Base-by-base conservation (phyloP, 306 rosid species). In the Adenanthera pavonina region DNA sequence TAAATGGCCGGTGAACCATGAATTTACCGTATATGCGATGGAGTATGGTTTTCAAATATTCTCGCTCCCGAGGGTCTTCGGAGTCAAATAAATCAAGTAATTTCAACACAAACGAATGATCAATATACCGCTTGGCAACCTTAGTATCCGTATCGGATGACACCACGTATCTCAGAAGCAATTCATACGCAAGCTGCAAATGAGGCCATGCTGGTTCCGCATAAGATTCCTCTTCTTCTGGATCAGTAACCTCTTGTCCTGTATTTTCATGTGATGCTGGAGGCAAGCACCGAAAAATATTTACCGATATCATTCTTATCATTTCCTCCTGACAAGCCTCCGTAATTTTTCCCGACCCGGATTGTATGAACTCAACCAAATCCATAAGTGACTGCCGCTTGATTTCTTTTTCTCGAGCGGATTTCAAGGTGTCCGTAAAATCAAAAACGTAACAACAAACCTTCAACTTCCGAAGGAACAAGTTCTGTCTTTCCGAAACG, bases 61-160 rank as follows among this genome's bases (percentile, higher is more conserved):
- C 99, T 8, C 99, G 91, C 88, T 95, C 99, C 0, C 99, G 87
- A 0, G 92, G 97, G 51, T 95, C 99, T 90, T 95, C 99, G 0
- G 99, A 88, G 54, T 91, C 95, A 61, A 95, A 95, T 84, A 95
- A 88, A 87, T 95, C 97, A 76, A 95, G 93, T 19, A 95, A 84
- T 73, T 93, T 95, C 64, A 95, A 83, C 80, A 95, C 97, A 56
- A 95, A 95, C 0, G 97, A 95, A 84, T 95, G 97, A 82, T 95
- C 97, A 43, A 95, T 95, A 38, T 95, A 95, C 74, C 94, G 87
- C 78, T 95, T 95, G 8, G 99, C 97, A 56, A 93, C 92, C 84
- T 95, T 95, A 17, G 99, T 95, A 87, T 93, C 99, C 4, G 95
- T 93, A 83, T 95, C 99, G 34, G 99, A 91, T 2, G 99, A 95